These are phyloP conservation scores for Cercospora canescens DNA, from an alignment of 2,329 filamentous ascomycete species.

Conservation along the genomic window DNA sequence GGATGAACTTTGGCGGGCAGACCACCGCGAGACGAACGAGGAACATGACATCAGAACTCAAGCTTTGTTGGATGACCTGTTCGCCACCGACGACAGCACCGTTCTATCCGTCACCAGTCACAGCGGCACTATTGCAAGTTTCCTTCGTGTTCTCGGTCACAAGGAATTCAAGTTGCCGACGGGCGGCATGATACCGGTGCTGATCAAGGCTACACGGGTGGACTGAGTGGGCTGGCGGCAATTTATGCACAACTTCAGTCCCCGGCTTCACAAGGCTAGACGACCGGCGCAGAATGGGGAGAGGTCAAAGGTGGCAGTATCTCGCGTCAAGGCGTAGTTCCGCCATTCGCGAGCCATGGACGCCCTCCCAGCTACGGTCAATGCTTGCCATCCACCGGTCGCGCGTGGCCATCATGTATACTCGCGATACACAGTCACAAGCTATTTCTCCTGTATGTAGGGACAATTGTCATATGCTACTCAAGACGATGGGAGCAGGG, in stretches of 20 bases:
- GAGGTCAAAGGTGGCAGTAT: neutral
- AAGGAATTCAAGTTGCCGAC: conserved; percentile 49
- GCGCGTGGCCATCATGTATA: neutral
- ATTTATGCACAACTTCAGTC: neutral
- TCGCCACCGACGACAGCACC: conserved; percentile 47
- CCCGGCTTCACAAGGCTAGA: neutral
- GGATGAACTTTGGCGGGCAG: conserved; percentile 51
- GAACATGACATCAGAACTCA: conserved; percentile 25
- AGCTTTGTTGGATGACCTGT: conserved; percentile 55
- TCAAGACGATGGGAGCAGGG: no score
- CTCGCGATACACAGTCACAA: neutral
- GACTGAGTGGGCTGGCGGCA: neutral
- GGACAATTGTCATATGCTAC: no score
- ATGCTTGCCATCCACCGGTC: neutral
- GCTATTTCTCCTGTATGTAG: neutral
- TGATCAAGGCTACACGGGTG: conserved; percentile 43
- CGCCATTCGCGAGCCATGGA: neutral
- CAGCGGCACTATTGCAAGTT: conserved; percentile 58
- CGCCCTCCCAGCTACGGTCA: neutral
- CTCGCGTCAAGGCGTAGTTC: neutral
- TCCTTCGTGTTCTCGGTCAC: conserved; percentile 50
- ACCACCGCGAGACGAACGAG: conserved; percentile 26
- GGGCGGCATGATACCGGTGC: conserved; percentile 53
- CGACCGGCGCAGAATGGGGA: neutral
- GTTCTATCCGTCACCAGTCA: conserved; percentile 60